Base-by-base conservation (phyloP, 1,284 basidiomycete genomes). In the Ceratobasidium sp. region DNA sequence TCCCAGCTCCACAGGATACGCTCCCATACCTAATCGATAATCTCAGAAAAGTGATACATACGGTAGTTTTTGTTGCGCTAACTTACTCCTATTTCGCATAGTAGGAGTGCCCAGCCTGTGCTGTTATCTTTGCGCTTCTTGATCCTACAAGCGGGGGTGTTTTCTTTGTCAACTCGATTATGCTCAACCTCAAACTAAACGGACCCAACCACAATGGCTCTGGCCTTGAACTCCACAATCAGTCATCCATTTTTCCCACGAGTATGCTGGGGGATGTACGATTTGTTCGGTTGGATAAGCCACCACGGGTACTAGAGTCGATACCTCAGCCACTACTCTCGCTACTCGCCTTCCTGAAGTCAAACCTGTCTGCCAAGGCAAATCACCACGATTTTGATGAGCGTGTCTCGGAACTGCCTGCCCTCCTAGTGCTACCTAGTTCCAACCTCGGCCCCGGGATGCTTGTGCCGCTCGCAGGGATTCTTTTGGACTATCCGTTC, bases 11-110 rank as follows among this genome's bases (percentile, higher is more conserved):
- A 42, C 58, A 62, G 35, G 43, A 32, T 45, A 62, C 58, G 58
- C 31, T 62, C 13, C 58, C 58, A 42, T 17, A 49, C 42, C 42
- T 62, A 62, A 62, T 62, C 58, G 58, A 4, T 17, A 62, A 50
- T 50, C 58, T 62, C 27, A 62, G 58, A 62, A 50, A 62, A 62
- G 58, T 62, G 58, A 62, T 60, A 42, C 38, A 60, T 60, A 43
- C 47, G 57, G 42, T 20, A 50, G 8, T 43, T 32, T 27, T 62
- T 62, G 10, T 50, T 20, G 22, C 45, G 3, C n/a, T 50, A 34
- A 62, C 50, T 62, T 20, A 62, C 38, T 50, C 38, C 32, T 62
- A 22, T 34, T 45, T 35, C 50, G 47, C 50, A 34, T 2, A 32
- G 45, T n/a, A 62, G 58, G 45, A 27, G 17, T 50, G 42, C 58